Evolutionary conservation across 2,329 filamentous ascomycete genomes (phyloP).

Genomic region (Colletotrichum sp.): DNA sequence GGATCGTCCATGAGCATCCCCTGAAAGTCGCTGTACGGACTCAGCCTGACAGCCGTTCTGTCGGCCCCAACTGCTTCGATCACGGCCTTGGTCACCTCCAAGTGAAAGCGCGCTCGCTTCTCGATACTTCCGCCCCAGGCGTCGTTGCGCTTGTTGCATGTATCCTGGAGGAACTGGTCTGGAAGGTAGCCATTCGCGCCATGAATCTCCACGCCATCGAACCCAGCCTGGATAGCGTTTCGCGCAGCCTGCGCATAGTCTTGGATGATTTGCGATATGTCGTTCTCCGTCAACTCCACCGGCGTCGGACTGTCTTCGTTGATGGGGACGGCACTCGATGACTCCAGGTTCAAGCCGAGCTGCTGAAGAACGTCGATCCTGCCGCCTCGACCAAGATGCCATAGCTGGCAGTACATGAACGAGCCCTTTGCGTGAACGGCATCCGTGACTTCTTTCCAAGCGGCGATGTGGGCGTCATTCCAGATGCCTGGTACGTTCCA

Average conservation of each 20-base stretch:
- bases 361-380: conserved; percentile 31
- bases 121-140: conserved; percentile 59
- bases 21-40: conserved; percentile 62
- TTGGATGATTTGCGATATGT: conserved; percentile 68
- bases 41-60: conserved; percentile 57
- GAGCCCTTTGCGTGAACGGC: conserved; percentile 67
- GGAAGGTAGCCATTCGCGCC: conserved; percentile 66
- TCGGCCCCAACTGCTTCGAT: conserved; percentile 52
- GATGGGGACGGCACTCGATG: conserved; percentile 41
- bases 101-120: conserved; percentile 55
- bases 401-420: conserved; percentile 69
- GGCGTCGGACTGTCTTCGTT: conserved; percentile 58
- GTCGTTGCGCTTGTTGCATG: conserved; percentile 57
- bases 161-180: conserved; percentile 65
- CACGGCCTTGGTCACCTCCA: conserved; percentile 52
- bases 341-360: conserved; percentile 56
- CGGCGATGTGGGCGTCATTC: conserved; percentile 57
- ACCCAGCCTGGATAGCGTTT: conserved; percentile 66
- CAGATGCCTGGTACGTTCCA: conserved; percentile 62
- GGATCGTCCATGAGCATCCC: conserved; percentile 65
- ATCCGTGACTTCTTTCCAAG: conserved; percentile 65
- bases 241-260: conserved; percentile 62
- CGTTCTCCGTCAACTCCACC: conserved; percentile 66
- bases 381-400: conserved; percentile 64
- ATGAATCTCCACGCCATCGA: conserved; percentile 71